Conservation (phyloP, 2,329 filamentous ascomycete species). For the Biscogniauxia marginata region DNA sequence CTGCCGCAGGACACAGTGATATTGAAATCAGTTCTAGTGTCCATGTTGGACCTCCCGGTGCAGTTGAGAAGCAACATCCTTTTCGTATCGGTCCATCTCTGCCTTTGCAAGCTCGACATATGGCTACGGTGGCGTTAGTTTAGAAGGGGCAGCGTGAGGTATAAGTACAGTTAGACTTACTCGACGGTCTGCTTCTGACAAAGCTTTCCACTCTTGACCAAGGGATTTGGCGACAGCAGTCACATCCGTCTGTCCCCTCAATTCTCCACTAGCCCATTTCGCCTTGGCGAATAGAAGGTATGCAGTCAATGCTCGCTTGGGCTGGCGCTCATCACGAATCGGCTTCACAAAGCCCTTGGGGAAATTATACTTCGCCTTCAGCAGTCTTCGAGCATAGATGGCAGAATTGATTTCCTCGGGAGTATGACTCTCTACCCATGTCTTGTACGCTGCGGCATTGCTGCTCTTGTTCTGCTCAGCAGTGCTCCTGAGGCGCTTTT, state of each 20-base stretch:
- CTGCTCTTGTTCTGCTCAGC: conserved; percentile 39
- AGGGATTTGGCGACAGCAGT: conserved; percentile 27
- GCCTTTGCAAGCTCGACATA: conserved; percentile 36
- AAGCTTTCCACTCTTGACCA: conserved; percentile 41
- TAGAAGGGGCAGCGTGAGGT: conserved; percentile 1
- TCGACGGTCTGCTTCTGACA: conserved; percentile 43
- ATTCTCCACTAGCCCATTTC: conserved; percentile 35
- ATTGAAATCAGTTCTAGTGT: neutral
- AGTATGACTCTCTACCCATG: conserved; percentile 48
- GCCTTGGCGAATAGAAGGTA: conserved; percentile 40
- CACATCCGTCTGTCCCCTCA: conserved; percentile 4
- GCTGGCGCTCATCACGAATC: conserved; percentile 49
- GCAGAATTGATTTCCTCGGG: conserved; percentile 42
- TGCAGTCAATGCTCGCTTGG: conserved; percentile 36
- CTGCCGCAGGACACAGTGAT: neutral
- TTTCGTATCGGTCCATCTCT: conserved; percentile 31
- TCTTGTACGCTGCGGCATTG: conserved; percentile 41
- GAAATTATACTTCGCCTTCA: conserved; percentile 37
- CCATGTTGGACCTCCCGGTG: conserved; percentile 9
- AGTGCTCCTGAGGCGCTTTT: conserved; percentile 37
- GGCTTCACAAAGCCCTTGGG: conserved; percentile 20
- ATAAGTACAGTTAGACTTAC: conserved; percentile 28
- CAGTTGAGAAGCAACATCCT: conserved; percentile 27
- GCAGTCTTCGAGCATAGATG: conserved; percentile 45
- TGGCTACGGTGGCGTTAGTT: conserved; percentile 27